These are phyloP conservation scores for Sclerotinia nivalis DNA, from an alignment of 2,329 filamentous ascomycete species.

Conservation along the genomic window DNA sequence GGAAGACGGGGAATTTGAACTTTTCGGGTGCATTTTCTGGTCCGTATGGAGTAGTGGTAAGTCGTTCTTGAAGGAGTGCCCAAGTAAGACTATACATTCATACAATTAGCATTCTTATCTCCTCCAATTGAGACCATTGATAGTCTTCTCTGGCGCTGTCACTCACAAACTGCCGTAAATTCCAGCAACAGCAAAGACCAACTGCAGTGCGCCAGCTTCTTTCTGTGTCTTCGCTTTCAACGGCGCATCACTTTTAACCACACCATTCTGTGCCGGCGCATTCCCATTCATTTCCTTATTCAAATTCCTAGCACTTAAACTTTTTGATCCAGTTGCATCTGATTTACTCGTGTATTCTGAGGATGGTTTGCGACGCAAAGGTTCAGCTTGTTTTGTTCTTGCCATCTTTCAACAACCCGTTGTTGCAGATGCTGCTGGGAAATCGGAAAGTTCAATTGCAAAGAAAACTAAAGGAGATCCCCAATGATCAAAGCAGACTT, in stretches of 20 bases:
- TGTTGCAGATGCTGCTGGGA: background rate
- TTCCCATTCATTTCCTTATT: constrained; percentile 34
- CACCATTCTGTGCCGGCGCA: constrained; percentile 25
- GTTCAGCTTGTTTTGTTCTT: constrained; percentile 66
- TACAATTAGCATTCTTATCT: constrained; percentile 10
- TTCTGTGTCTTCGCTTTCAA: constrained; percentile 37
- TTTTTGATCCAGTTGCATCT: constrained; percentile 42
- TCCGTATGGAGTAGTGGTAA: constrained; percentile 89
- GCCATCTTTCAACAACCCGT: constrained; percentile 54
- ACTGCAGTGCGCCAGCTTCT: constrained; percentile 68
- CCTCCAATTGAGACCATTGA: background rate
- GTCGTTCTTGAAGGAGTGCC: constrained; percentile 95
- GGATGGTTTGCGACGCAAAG: constrained; percentile 65
- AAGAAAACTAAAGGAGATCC: background rate
- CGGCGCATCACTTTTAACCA: constrained; percentile 39
- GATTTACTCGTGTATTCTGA: constrained; percentile 63
- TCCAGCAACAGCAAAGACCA: constrained; percentile 84
- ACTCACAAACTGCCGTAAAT: constrained; percentile 95
- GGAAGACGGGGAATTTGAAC: constrained; percentile 91
- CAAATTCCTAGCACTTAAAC: constrained; percentile 37
- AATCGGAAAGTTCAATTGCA: background rate
- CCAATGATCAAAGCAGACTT: background rate
- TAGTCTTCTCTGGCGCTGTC: background rate
- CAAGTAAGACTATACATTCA: constrained; percentile 72
- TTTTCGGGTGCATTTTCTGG: constrained; percentile 62